Conservation (phyloP, 1,139 yeast genomes). For the Suhomyces panamericanus region DNA sequence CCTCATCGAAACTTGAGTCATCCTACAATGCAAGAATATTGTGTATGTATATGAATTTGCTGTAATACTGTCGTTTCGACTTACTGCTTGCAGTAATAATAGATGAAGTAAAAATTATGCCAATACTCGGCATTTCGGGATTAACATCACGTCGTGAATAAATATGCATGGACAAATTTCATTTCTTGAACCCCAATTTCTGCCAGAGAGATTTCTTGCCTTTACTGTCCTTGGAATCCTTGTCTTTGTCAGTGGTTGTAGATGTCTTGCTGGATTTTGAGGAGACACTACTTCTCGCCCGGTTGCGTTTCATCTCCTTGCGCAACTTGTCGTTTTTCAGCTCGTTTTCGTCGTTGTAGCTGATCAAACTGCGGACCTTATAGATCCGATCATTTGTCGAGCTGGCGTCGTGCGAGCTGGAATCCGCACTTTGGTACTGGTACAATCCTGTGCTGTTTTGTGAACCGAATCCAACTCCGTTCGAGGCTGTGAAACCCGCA, state of each 20-base stretch:
- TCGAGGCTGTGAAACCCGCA: constrained; percentile 6
- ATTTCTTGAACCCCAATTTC: constrained; percentile 34
- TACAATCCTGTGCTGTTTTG: constrained; percentile 4
- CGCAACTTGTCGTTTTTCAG: constrained; percentile 26
- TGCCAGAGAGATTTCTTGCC: constrained; percentile 34
- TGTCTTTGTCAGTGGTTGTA: constrained; percentile 20
- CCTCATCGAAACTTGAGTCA: not conserved
- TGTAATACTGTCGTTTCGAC: not conserved
- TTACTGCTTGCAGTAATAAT: not conserved
- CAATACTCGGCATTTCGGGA: not conserved
- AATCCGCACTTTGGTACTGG: constrained; percentile 12
- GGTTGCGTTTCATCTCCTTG: constrained; percentile 18
- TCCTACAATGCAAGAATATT: not conserved
- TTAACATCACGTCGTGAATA: not conserved
- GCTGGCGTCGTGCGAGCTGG: constrained; percentile 7
- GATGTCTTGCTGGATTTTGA: constrained; percentile 15
- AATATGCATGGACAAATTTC: constrained; percentile 1
- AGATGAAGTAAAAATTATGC: not conserved
- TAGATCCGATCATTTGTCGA: constrained; percentile 26
- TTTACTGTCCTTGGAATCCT: constrained; percentile 22
- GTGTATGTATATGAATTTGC: not conserved
- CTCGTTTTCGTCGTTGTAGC: constrained; percentile 31
- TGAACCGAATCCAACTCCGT: constrained; percentile 4
- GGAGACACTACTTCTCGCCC: constrained; percentile 12
- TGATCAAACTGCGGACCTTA: constrained; percentile 40